Percentiles rank a stretch among this genome's conserved stretches.
These are phyloP conservation scores for Turritis glabra DNA, from an alignment of 345 rosid species.

Conservation along the genomic window DNA sequence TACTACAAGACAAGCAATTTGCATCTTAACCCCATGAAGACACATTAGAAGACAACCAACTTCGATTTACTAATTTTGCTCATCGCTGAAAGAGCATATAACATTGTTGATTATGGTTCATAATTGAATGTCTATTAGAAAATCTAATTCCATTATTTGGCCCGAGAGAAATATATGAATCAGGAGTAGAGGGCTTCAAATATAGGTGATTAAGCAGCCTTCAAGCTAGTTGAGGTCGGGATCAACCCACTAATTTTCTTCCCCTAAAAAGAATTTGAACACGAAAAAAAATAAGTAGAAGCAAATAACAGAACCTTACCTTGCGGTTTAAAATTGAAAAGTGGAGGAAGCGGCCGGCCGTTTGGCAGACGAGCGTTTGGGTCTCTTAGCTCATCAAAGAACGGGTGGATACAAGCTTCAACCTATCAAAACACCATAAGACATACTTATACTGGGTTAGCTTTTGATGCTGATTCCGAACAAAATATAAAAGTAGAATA, in stretches of 20 bases:
- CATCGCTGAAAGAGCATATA: not conserved
- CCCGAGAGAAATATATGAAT: too few relatives aligned
- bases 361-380: constrained; percentile 66
- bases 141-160: too few relatives aligned
- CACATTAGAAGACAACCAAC: not conserved
- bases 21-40: not conserved
- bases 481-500: not conserved
- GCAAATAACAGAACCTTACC: constrained; percentile 17
- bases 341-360: constrained; percentile 71
- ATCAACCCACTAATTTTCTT: not conserved
- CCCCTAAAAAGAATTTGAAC: not conserved
- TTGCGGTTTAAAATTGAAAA: constrained; percentile 55
- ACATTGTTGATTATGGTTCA: not conserved
- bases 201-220: not conserved
- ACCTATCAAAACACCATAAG: constrained; percentile 41
- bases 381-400: constrained; percentile 73
- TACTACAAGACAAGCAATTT: not conserved
- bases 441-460: not conserved
- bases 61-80: not conserved
- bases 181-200: not conserved
- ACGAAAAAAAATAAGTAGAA: not conserved
- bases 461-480: not conserved
- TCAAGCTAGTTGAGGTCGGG: too few relatives aligned
- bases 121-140: not conserved
- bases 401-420: constrained; percentile 70